A percentile compares a stretch with the other conserved stretches of the same genome.
phyloP scores from a whole-genome alignment of 352 stramenopile genomes.

The Pythium oligandrum region DNA sequence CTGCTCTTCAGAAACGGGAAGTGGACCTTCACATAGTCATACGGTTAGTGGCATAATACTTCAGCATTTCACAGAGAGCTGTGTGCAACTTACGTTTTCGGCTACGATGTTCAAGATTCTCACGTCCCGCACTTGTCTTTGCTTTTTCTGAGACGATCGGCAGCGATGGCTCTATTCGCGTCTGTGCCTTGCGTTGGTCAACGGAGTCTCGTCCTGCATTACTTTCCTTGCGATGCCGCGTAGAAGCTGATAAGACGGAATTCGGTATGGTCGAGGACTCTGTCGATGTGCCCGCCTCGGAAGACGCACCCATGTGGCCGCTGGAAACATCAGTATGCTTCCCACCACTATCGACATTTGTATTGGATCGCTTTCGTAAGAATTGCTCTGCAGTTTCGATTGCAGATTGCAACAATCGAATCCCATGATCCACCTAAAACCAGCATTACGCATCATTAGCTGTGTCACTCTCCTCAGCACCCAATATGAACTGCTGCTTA shows the following conservation, averaged over 20 bases:
- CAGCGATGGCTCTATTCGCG: conserved; percentile 28
- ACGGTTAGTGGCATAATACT: no score
- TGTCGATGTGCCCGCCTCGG: conserved; percentile 10
- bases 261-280: conserved; percentile 8
- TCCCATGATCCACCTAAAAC: conserved; percentile 16
- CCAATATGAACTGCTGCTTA: conserved; percentile 21
- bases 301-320: conserved; percentile 24
- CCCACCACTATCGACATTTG: conserved; percentile 26
- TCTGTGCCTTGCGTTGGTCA: conserved; percentile 30
- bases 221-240: conserved; percentile 8
- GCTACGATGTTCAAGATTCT: no score
- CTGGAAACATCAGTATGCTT: conserved; percentile 22
- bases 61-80: no score
- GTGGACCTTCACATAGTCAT: no score
- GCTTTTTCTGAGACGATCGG: no score
- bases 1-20: no score
- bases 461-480: conserved; percentile 29
- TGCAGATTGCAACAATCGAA: conserved; percentile 14
- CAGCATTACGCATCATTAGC: conserved; percentile 11
- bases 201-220: conserved; percentile 2
- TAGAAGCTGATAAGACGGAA: not conserved
- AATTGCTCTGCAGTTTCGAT: conserved; percentile 18
- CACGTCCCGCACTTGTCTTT: no score
- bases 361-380: conserved; percentile 5
- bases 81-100: no score